Evolutionary conservation across 768 basidiomycete species (phyloP), one percentile per base, ranked within the genome.

Genomic region (Tubosaeta sp.): DNA sequence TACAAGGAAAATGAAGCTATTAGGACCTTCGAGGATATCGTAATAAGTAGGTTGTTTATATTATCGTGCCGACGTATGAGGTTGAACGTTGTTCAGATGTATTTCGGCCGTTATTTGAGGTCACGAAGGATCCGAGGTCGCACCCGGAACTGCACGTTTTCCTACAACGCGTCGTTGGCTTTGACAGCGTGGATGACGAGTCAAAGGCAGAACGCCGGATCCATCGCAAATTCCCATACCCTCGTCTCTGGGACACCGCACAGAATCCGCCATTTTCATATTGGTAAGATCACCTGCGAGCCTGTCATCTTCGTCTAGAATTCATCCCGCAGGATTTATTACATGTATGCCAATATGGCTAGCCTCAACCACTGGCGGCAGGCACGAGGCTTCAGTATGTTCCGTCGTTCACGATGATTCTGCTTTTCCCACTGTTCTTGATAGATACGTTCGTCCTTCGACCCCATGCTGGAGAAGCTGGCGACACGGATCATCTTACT

Each of bases 141-240:
- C 95, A 98, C 62, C 97, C 95, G 0, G 95, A 98, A 62, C 77
- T 99, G 11, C 95, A 98, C 65, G 77, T 95, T 33, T 95, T 99
- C 74, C 73, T 99, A 32, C 94, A 97, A 69, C 85, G 97, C 6
- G 94, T 98, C 6, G 71, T 98, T 47, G 97, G 97, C 6, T 97
- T 99, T 64, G 97, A 98, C 62, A 94, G 88, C n/a, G 97, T 99
- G 19, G 97, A 99, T 60, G 97, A 99, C 61, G 97, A 99, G 71
- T 94, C 91, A 2, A 98, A 97, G 72, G 76, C 83, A 0, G 97
- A 99, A 69, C 76, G 93, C 50, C 76, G 97, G 26, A 84, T 97
- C 42, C 88, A 97, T 65, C 88, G 86, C 63, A 98, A 97, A 66
- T 97, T 90, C 74, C 95, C 95, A 0, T 91, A 88, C 57, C 95